Conservation (phyloP, 23 red algal genomes). For the Agarophyton chilense region DNA sequence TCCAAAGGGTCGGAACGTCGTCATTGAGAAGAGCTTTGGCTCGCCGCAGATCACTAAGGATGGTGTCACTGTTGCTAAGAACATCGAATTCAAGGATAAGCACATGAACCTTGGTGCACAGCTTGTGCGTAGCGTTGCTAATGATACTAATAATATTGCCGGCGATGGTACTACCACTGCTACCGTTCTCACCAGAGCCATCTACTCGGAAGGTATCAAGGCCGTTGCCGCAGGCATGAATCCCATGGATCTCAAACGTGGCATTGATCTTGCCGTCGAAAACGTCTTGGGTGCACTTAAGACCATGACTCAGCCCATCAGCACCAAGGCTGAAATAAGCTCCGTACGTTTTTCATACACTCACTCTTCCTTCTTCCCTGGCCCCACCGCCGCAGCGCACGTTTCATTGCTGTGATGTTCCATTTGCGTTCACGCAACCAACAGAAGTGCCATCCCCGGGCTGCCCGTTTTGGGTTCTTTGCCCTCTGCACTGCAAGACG, state of each 20-base stretch:
- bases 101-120: constrained; percentile 94
- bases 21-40: constrained; percentile 95
- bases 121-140: constrained; percentile 91
- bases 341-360: constrained; percentile 87
- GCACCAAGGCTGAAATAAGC: constrained; percentile 92
- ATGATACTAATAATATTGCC: constrained; percentile 95
- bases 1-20: constrained; percentile 94
- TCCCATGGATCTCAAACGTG: constrained; percentile 98
- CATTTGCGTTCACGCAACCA: not conserved
- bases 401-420: constrained; percentile 1
- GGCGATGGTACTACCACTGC: constrained; percentile 99
- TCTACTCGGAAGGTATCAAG: constrained; percentile 97
- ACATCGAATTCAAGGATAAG: constrained; percentile 97
- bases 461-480: constrained; percentile 45
- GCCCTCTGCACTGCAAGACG: not conserved
- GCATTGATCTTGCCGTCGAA: constrained; percentile 93
- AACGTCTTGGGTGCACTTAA: constrained; percentile 78
- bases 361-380: too few species aligned
- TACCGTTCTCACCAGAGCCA: constrained; percentile 94
- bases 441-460: not conserved
- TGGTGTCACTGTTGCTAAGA: constrained; percentile 95
- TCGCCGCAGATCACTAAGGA: constrained; percentile 99
- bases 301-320: constrained; percentile 82
- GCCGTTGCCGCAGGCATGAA: constrained; percentile 99
- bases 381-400: not conserved